Evolutionary conservation across 164 flowering plant species (phyloP).

Genomic region (Stephania cephalantha): DNA sequence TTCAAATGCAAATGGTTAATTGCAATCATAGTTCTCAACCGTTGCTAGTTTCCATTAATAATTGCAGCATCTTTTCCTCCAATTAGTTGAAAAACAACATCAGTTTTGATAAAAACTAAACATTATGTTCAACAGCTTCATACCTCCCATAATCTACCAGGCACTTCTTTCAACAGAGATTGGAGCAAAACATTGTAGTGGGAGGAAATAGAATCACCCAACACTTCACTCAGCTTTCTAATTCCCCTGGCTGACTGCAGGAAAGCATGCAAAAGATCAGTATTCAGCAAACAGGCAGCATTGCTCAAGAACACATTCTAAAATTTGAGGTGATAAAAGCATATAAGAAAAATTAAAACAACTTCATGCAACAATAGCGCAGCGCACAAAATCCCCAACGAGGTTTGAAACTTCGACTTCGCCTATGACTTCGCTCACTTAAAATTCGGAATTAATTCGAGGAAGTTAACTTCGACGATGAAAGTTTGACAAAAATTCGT

Average conservation of each 20-base stretch:
- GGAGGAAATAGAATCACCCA: conserved; percentile 74
- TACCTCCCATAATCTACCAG: conserved; percentile 99
- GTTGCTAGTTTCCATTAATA: too few relatives aligned
- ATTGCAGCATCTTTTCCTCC: neutral
- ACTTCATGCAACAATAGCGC: neutral
- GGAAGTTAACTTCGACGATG: too few relatives aligned
- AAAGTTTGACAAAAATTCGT: too few relatives aligned
- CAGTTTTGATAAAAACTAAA: conserved; percentile 1
- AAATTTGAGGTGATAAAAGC: neutral
- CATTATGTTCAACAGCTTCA: conserved; percentile 7
- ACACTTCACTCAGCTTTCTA: conserved; percentile 69
- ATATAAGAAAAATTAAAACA: neutral
- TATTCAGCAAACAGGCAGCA: neutral
- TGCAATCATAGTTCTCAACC: neutral
- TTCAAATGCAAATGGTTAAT: neutral
- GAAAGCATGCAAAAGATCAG: neutral
- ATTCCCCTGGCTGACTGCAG: conserved; percentile 81
- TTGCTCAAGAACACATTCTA: neutral
- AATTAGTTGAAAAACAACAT: neutral
- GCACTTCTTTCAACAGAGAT: conserved; percentile 71
- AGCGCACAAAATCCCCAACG: neutral
- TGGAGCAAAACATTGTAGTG: conserved; percentile 49
- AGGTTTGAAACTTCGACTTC: too few relatives aligned
- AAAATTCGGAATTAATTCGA: too few relatives aligned
- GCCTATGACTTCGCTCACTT: too few relatives aligned